Evolutionary conservation across 306 rosid species (phyloP), one percentile per base, ranked within the genome.

Genomic region (Arachis hypogaea): DNA sequence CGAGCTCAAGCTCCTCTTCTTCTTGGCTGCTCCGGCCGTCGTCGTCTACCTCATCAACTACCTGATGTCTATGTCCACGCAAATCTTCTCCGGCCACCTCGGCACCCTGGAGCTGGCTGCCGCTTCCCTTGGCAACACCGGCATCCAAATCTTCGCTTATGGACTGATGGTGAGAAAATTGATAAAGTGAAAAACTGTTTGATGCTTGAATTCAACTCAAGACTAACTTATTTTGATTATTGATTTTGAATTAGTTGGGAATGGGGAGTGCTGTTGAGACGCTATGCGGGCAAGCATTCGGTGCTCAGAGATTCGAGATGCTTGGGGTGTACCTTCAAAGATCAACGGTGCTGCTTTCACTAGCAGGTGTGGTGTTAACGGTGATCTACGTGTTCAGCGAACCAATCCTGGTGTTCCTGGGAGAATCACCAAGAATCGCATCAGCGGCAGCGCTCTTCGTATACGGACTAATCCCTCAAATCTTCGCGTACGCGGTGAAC

Each of bases 261-360:
- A 90, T 92, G 98, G 98, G 98, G 12, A 92, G 98, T 57, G 98
- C 98, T 0, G 98, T 90, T n/a, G 98, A 92, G 74, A 92, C 96
- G 0, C 77, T 92, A 12, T 90, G 98, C 10, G 98, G 98, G 1
- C 98, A 90, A 84, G 93, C 98, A 3, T 88, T 59, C 29, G 98
- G 98, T 1, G 98, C 94, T 0, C 42, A 71, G 0, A 89, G 84
- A 62, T 85, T 41, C 9, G 91, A 72, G 1, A 86, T 90, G 94
- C 36, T 92, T 1, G 97, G 97, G 4, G 5, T 81, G 0, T 92
- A 92, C 72, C 28, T 92, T 55, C 98, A 92, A 62, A 75, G 92
- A 72, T 89, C 98, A 30, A 78, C 90, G 0, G 29, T 92, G 4
- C 86, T 92, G 5, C 84, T 92, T 3, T 56, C 86, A 0, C 1